Base-by-base conservation (phyloP, 495 filamentous ascomycete species). In the Annulohypoxylon maeteangense region DNA sequence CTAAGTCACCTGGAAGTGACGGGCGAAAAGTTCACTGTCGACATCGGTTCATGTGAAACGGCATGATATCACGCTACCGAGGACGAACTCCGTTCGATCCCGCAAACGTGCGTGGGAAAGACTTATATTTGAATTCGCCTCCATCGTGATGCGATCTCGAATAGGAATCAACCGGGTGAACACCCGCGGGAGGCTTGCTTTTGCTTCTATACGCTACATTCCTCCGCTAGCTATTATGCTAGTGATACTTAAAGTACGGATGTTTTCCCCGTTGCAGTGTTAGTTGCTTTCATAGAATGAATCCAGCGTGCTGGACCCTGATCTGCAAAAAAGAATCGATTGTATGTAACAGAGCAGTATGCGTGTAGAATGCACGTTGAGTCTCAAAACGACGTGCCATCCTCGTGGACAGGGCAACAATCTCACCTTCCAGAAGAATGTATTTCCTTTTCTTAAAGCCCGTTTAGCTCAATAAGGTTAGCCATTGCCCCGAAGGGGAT, bases 271-370 rank as follows among this genome's bases (percentile, higher is more conserved):
- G 54, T 31, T 23, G 54, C 1, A 7, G 32, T 57, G 54, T 57
- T 54, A 34, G n/a, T 54, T 11, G 27, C n/a, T 11, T 8, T 7
- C 1, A 10, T 57, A 40, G 54, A 57, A 40, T 57, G 54, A 57
- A 40, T 42, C 54, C 54, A 57, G 20, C 20, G 54, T 57, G 54
- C 22, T 31, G 62, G 62, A 22, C 29, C 11, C 32, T 22, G 48
- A 54, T 63, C 42, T 36, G 44, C 54, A n/a, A 48, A 23, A 61
- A n/a, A 18, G 54, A 38, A 51, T 54, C 25, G 34, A 51, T 42
- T 22, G 47, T 22, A 53, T 31, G 60, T 22, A 53, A 48, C 16
- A 31, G 14, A 32, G 50, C 12, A 44, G 23, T n/a, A 20, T 32
- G 20, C 34, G 12, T 23, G 53, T 36, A 56, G 53, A 7, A 36